Base-by-base conservation (phyloP, 768 basidiomycete genomes). In the Pisolithus albus region DNA sequence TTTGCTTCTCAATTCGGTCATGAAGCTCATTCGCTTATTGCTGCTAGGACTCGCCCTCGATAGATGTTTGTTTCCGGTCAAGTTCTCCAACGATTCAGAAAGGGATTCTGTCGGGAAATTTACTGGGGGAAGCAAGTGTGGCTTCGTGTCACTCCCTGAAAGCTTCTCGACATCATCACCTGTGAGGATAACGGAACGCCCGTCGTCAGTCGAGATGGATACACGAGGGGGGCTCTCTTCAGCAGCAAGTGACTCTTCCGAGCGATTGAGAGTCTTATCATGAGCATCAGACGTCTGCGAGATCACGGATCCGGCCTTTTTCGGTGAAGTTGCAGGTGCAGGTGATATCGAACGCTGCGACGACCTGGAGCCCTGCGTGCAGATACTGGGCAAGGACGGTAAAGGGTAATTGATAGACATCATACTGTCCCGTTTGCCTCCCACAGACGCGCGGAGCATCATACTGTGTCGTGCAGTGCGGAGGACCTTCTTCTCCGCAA, bases 391-490 rank as follows among this genome's bases (percentile, higher is more conserved):
- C 30, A 70, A 61, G 30, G 82, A 81, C 30, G 66, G 59, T 60
- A 69, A 39, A 39, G 68, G 60, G 2, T 57, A 70, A 56, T 79
- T 82, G 43, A 66, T 42, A 49, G 76, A 74, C 51, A 72, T 62
- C 46, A 68, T 69, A 38, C 75, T 76, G 54, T 77, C 74, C 23
- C 74, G 66, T 51, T 80, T 81, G 45, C 79, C 70, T 5, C 60
- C 71, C 42, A 71, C 67, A 43, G 75, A 74, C 50, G 75, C 67
- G 1, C 81, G 71, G 6, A 69, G 40, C 77, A 94, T 80, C 79
- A 96, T 90, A 62, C 90, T 93, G 64, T 96, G 83, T 47, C 96
- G 74, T 9, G 88, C 87, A 7, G 91, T 92, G 47, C 92, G 84
- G 38, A 99, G 73, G 36, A 89, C 87, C 70, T 87, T 93, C 72